Base-by-base conservation (phyloP, 2,329 filamentous ascomycete genomes). In the Calonectria crousiana region DNA sequence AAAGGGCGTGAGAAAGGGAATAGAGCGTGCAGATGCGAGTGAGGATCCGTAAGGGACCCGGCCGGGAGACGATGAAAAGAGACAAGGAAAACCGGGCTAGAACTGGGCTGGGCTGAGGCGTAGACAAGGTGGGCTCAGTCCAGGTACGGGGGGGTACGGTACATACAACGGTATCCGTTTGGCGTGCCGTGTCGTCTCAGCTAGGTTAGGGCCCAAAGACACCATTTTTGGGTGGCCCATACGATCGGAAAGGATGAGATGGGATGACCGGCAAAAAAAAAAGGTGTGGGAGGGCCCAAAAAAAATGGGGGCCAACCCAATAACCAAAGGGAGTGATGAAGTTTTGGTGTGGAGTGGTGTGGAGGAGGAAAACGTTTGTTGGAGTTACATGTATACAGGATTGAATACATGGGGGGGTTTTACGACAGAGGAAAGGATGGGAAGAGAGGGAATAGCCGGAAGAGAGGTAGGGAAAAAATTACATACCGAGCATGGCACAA, bases 121-220 rank as follows among this genome's bases (percentile, higher is more conserved):
- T 65, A 49, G 60, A 49, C 64, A 52, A 44, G 69, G 69, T 56
- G 34, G 69, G 60, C 60, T 52, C 36, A 66, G 52, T 58, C 53
- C 69, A 71, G 69, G 69, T 66, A 71, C 69, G 49, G 69, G 68
- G 67, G 56, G 52, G 67, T 70, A 68, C 49, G 38, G 66, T 68
- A 58, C 66, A 28, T 68, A 65, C 67, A 70, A 64, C 67, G 67
- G 67, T 67, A 67, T 49, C 65, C 34, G 65, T 66, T 38, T 67
- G 64, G 64, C 49, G 47, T 67, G 28, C 44, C 36, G 66, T 53
- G 49, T 68, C 51, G 51, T 56, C 52, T 62, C 56, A 62, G 56
- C 56, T 62, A 62, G 52, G 67, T 44, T 60, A 58, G 67, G 41
- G 60, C 60, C 60, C 60, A 49, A 69, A 69, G 67, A 28, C 23